Percentiles rank a stretch among this genome's conserved stretches.
phyloP scores from a whole-genome alignment of 768 basidiomycete genomes.

The Suillus ampliporus region DNA sequence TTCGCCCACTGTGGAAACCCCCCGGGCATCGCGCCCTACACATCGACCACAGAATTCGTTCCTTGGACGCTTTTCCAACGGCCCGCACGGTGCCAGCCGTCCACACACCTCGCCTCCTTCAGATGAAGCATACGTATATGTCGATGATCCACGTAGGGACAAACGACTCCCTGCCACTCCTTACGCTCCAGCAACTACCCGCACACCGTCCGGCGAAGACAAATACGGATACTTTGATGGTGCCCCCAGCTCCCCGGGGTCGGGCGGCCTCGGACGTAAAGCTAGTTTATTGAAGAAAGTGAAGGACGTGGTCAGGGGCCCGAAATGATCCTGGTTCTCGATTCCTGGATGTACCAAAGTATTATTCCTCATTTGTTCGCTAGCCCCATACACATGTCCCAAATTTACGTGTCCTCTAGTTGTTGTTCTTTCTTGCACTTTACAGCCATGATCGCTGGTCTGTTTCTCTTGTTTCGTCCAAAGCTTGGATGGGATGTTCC shows the following conservation, averaged over 20 bases:
- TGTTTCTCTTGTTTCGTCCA: slow-evolving; percentile 10
- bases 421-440: slow-evolving; percentile 16
- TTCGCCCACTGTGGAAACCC: slow-evolving; percentile 49
- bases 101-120: slow-evolving; percentile 43
- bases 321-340: slow-evolving; percentile 37
- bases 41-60: slow-evolving; percentile 79
- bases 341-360: slow-evolving; percentile 14
- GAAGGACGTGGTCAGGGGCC: slow-evolving; percentile 70
- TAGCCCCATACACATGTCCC: background rate
- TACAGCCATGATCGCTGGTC: slow-evolving; percentile 10
- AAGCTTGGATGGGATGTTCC: background rate
- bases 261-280: slow-evolving; percentile 65
- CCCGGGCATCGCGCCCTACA: slow-evolving; percentile 53
- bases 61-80: slow-evolving; percentile 68
- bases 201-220: slow-evolving; percentile 36
- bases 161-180: slow-evolving; percentile 62
- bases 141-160: slow-evolving; percentile 54
- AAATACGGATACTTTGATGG: slow-evolving; percentile 58
- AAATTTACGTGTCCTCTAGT: slow-evolving; percentile 14
- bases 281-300: slow-evolving; percentile 83
- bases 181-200: slow-evolving; percentile 26
- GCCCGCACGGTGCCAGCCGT: slow-evolving; percentile 33
- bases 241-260: slow-evolving; percentile 41
- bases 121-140: slow-evolving; percentile 68
- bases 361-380: slow-evolving; percentile 17